phyloP scores from a whole-genome alignment of 331 rosid species.

The Acacia concinna region DNA sequence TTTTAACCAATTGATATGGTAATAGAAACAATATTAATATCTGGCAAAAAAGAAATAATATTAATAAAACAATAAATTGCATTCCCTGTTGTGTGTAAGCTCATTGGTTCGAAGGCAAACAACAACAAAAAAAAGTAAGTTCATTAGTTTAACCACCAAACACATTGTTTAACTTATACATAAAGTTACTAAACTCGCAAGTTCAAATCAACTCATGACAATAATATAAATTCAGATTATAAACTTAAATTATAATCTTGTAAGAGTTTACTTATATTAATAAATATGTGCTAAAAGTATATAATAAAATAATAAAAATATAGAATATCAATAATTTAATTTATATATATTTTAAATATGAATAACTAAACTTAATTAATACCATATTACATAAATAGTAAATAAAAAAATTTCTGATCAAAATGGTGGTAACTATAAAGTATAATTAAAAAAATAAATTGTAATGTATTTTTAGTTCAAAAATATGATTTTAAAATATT shows the following conservation, averaged over 20 bases:
- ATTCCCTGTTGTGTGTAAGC: neutral
- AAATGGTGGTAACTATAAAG: neutral
- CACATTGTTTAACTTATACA: neutral
- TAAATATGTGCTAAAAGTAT: too few species aligned
- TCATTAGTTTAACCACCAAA: neutral
- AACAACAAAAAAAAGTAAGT: too few species aligned
- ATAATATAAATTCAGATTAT: too few species aligned
- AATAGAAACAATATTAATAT: neutral
- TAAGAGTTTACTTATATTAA: too few species aligned
- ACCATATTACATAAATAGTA: neutral
- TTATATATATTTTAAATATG: too few species aligned
- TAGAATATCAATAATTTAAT: too few species aligned
- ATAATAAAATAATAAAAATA: too few species aligned
- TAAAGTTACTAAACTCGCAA: too few species aligned
- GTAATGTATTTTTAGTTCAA: neutral
- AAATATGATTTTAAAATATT: neutral
- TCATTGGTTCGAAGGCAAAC: too few species aligned
- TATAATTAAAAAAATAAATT: neutral
- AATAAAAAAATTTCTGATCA: neutral
- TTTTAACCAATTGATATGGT: neutral
- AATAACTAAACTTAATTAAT: neutral
- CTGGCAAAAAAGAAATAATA: too few species aligned
- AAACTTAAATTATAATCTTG: too few species aligned
- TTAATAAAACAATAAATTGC: neutral
- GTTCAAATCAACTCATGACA: too few species aligned